phyloP scores from a whole-genome alignment of 2,329 filamentous ascomycete genomes.

The Drechslerella coelobrocha region DNA sequence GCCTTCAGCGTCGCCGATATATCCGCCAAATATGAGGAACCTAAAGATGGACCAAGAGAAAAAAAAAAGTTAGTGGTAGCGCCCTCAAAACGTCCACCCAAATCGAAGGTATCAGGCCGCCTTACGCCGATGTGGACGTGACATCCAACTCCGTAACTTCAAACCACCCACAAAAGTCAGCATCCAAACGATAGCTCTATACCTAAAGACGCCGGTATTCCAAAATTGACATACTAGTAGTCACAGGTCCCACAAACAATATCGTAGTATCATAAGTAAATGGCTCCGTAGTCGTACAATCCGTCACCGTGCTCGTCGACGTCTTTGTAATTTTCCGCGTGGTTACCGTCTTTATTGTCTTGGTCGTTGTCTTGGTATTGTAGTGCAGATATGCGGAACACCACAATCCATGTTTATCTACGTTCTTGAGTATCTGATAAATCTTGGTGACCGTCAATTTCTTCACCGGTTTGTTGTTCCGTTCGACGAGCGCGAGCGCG shows the following conservation, averaged over 20 bases:
- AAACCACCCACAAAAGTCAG: not conserved
- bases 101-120: not conserved
- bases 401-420: not conserved
- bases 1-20: constrained; percentile 9
- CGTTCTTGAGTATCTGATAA: not conserved
- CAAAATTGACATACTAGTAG: constrained; percentile 18
- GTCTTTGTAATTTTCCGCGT: not conserved
- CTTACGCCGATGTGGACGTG: constrained; percentile 21
- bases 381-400: not conserved
- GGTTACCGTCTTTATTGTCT: not conserved
- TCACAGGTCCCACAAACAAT: constrained; percentile 25
- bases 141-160: constrained; percentile 31
- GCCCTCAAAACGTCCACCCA: no score
- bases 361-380: constrained; percentile 14
- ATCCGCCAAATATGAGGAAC: constrained; percentile 29
- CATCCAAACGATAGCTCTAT: not conserved
- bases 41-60: no score
- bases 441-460: not conserved
- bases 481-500: not conserved
- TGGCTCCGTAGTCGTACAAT: constrained; percentile 18
- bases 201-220: no score
- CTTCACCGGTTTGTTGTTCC: not conserved
- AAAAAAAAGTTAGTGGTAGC: no score
- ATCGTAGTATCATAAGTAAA: constrained; percentile 40
- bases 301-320: constrained; percentile 2